Percentiles rank a stretch among this genome's conserved stretches.
Evolutionary conservation across 2,329 filamentous ascomycete species (phyloP).

Genomic region (Fusarium sp.): DNA sequence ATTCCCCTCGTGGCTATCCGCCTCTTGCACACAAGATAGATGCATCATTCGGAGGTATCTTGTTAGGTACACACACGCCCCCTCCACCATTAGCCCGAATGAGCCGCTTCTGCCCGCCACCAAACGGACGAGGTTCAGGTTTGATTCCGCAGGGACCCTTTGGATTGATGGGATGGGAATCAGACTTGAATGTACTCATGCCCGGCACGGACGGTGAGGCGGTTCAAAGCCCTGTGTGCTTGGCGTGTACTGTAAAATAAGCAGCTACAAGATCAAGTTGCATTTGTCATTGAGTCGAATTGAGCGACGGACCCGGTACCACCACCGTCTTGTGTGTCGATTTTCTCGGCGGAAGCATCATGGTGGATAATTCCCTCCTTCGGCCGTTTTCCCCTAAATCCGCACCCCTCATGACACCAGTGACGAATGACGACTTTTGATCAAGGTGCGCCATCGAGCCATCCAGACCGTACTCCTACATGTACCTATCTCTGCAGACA

Average conservation of each 20-base stretch:
- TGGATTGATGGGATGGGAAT: neutral
- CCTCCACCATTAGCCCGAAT: slow-evolving; percentile 31
- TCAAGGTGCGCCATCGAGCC: slow-evolving; percentile 16
- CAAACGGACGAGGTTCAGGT: slow-evolving; percentile 15
- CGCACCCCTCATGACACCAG: slow-evolving; percentile 5
- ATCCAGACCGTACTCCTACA: neutral
- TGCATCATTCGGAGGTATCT: neutral
- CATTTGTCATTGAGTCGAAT: slow-evolving; percentile 30
- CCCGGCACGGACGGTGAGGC: neutral
- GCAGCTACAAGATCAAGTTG: neutral
- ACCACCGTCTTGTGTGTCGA: neutral
- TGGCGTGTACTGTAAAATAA: neutral
- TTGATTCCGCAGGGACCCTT: slow-evolving; percentile 9
- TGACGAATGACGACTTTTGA: slow-evolving; percentile 19
- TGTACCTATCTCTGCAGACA: neutral
- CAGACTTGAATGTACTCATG: slow-evolving; percentile 4
- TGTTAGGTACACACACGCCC: slow-evolving; percentile 7
- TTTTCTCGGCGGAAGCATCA: slow-evolving; percentile 6
- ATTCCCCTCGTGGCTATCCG: slow-evolving; percentile 12
- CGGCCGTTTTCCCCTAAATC: slow-evolving; percentile 14
- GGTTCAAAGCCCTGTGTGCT: neutral
- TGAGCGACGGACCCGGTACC: slow-evolving; percentile 7
- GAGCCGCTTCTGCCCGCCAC: slow-evolving; percentile 35
- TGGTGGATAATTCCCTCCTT: slow-evolving; percentile 2
- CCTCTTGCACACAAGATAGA: neutral